Percentiles rank a stretch among this genome's conserved stretches.
These are phyloP conservation scores for Rostrohypoxylon terebratum DNA, from an alignment of 495 filamentous ascomycete genomes.

Conservation along the genomic window DNA sequence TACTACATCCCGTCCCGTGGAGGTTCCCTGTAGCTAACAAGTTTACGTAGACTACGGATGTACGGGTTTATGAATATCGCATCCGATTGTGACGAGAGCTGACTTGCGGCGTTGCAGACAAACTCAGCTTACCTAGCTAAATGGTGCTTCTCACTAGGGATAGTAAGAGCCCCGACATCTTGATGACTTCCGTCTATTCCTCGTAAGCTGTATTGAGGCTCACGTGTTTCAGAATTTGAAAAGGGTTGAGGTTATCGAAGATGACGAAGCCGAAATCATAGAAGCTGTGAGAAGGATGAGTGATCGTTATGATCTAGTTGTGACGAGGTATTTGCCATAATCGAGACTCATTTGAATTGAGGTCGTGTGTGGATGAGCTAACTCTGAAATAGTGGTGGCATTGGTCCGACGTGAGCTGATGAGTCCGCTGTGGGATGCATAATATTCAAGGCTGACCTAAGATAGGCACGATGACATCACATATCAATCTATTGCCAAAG, in stretches of 20 bases:
- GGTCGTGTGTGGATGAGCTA: neutral
- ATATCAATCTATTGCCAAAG: conserved; percentile 91
- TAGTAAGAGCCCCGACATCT: conserved; percentile 59
- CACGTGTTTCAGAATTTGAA: conserved; percentile 70
- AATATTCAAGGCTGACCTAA: conserved; percentile 32
- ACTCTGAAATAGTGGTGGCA: conserved; percentile 75
- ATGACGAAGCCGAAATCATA: conserved; percentile 90
- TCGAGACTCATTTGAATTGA: neutral
- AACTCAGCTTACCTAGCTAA: conserved; percentile 93
- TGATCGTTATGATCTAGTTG: conserved; percentile 88
- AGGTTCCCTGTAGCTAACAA: conserved; percentile 12
- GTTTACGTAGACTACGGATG: conserved; percentile 53
- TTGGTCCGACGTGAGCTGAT: conserved; percentile 82
- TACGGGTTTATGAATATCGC: conserved; percentile 16
- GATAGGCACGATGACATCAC: conserved; percentile 95
- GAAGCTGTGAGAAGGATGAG: conserved; percentile 90
- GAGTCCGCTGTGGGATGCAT: conserved; percentile 1
- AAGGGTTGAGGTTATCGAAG: conserved; percentile 90
- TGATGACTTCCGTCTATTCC: neutral
- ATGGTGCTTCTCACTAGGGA: conserved; percentile 91
- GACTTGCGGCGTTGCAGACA: conserved; percentile 64
- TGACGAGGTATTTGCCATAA: conserved; percentile 69
- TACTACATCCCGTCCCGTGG: neutral
- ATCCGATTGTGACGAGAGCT: conserved; percentile 1
- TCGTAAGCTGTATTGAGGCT: neutral